Percentiles rank a stretch among this genome's conserved stretches.
phyloP scores from a whole-genome alignment of 352 stramenopile species.

The Globisporangium cederbergense region DNA sequence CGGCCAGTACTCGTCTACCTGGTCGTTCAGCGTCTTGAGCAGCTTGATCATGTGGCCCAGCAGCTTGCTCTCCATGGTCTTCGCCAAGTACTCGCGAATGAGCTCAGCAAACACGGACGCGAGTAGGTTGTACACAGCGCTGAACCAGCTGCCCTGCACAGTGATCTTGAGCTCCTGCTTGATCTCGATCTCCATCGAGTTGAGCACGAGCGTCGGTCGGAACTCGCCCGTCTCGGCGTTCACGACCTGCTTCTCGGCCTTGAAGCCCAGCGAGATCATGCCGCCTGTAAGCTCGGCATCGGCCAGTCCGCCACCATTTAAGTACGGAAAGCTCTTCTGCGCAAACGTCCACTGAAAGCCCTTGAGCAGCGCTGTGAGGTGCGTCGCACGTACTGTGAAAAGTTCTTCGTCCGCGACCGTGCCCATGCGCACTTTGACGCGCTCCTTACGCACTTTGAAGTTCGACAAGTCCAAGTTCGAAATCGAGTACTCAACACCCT shows the following conservation, averaged over 20 bases:
- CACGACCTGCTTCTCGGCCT: constrained; percentile 67
- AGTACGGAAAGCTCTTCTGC: constrained; percentile 84
- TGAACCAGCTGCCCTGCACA: constrained; percentile 85
- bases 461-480: constrained; percentile 79
- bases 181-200: constrained; percentile 84
- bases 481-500: constrained; percentile 74
- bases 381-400: constrained; percentile 71
- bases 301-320: constrained; percentile 71
- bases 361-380: constrained; percentile 76
- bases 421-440: constrained; percentile 82
- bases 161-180: constrained; percentile 78
- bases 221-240: constrained; percentile 60
- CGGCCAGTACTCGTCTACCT: constrained; percentile 86
- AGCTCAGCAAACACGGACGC: constrained; percentile 69
- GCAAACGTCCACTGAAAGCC: constrained; percentile 85
- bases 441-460: constrained; percentile 81
- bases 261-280: constrained; percentile 77
- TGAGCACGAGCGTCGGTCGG: constrained; percentile 68
- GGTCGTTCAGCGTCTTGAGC: constrained; percentile 73
- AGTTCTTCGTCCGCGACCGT: constrained; percentile 77
- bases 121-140: constrained; percentile 79
- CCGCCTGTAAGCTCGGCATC: constrained; percentile 70
- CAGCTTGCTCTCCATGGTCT: constrained; percentile 82
- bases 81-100: constrained; percentile 81
- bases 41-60: constrained; percentile 82